A percentile compares a stretch with the other conserved stretches of the same genome.
These are phyloP conservation scores for Raffaelea ambrosiae DNA, from an alignment of 2,329 filamentous ascomycete genomes.

Conservation along the genomic window DNA sequence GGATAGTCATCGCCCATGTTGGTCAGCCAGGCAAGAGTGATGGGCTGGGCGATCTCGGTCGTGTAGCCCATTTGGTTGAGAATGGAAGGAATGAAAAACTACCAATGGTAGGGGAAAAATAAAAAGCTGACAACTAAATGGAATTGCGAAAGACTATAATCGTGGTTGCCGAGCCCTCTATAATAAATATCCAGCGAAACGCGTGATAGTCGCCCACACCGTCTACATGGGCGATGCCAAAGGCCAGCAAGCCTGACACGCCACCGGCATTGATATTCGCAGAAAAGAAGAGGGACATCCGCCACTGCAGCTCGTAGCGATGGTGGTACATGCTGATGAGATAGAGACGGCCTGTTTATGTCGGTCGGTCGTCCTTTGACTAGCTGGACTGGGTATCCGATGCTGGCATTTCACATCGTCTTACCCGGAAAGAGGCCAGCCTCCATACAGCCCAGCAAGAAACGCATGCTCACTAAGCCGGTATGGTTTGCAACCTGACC, in stretches of 20 bases:
- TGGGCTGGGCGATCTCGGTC: conserved; percentile 23
- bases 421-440: conserved; percentile 27
- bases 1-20: no score
- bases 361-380: no score
- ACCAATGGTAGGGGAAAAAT: background rate
- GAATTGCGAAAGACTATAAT: background rate
- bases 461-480: conserved; percentile 11
- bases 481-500: background rate
- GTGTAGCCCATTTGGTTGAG: conserved; percentile 25
- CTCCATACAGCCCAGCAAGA: conserved; percentile 31
- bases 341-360: conserved; percentile 29
- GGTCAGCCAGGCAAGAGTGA: no score
- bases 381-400: no score
- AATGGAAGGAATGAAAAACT: conserved; percentile 30
- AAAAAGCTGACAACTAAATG: background rate
- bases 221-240: background rate
- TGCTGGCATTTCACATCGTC: no score
- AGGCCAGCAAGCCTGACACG: background rate
- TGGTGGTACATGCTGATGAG: conserved; percentile 40
- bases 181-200: background rate
- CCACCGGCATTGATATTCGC: background rate
- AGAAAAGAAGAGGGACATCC: conserved; percentile 18
- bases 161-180: background rate
- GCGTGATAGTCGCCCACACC: background rate
- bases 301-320: conserved; percentile 37